Evolutionary conservation across 1,139 yeast genomes (phyloP).

Genomic region (Saccharomyces hybrid): DNA sequence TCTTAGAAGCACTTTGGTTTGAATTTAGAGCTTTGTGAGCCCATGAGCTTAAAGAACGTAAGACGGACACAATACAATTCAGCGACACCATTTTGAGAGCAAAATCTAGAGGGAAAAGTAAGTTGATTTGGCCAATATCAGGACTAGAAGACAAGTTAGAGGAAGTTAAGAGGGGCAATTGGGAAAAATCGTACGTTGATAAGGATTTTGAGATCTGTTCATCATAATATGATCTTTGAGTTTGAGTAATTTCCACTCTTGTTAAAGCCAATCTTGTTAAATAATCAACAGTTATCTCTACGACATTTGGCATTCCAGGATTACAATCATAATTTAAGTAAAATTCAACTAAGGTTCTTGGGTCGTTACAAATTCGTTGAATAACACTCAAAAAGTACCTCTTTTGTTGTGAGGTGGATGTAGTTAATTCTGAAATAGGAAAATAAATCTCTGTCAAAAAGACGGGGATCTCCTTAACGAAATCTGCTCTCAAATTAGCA

Average conservation of each 20-base stretch:
- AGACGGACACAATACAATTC: slow-evolving; percentile 71
- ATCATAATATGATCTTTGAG: slow-evolving; percentile 57
- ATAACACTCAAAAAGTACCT: slow-evolving; percentile 73
- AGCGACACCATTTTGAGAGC: slow-evolving; percentile 78
- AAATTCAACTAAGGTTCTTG: slow-evolving; percentile 83
- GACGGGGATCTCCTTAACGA: slow-evolving; percentile 88
- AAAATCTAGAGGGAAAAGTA: slow-evolving; percentile 65
- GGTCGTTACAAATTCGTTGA: slow-evolving; percentile 77
- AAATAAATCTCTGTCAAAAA: slow-evolving; percentile 88
- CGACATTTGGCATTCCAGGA: slow-evolving; percentile 69
- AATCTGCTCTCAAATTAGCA: slow-evolving; percentile 74
- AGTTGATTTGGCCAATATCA: slow-evolving; percentile 50
- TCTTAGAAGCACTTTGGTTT: slow-evolving; percentile 9
- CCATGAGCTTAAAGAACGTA: slow-evolving; percentile 80
- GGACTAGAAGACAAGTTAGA: slow-evolving; percentile 54
- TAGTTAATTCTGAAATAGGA: slow-evolving; percentile 86
- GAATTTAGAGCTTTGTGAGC: slow-evolving; percentile 63
- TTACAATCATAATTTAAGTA: slow-evolving; percentile 96
- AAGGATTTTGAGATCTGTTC: slow-evolving; percentile 55
- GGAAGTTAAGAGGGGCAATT: slow-evolving; percentile 69
- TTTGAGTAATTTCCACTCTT: slow-evolving; percentile 62
- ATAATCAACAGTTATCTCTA: slow-evolving; percentile 73
- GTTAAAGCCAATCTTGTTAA: slow-evolving; percentile 66
- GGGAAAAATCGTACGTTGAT: slow-evolving; percentile 65
- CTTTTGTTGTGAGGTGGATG: slow-evolving; percentile 89